Base-by-base conservation (phyloP, 2,329 filamentous ascomycete species). In the Arthrobotrys iridis region DNA sequence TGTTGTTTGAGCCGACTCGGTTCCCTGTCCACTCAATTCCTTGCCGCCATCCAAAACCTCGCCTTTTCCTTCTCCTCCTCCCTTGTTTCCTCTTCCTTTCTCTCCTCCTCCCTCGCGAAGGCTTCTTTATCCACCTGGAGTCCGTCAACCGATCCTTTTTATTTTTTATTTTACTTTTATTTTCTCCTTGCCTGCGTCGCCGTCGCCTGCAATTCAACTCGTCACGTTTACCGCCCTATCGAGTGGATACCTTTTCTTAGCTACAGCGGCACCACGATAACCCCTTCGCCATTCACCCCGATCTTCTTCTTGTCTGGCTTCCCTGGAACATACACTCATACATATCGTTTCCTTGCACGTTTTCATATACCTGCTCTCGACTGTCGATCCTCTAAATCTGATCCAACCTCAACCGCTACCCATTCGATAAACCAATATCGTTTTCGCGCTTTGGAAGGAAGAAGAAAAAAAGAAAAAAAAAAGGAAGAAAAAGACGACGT, bases 121-220 rank as follows among this genome's bases (percentile, higher is more conserved):
- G 45, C 55, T 63, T 58, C 10, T 57, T 57, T 77, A 78, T 78
- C 78, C n/a, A 77, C 43, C 77, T 76, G 77, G 68, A 77, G 72
- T 71, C 75, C 59, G 79, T 11, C 10, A 22, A 33, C 40, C 28
- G 45, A 35, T 20, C 48, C 20, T 15, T 45, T 79, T 79, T 79
- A 78, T 80, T 78, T 80, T 79, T 18, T 62, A n/a, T n/a, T n/a
- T n/a, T n/a, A n/a, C n/a, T n/a, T n/a, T n/a, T n/a, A n/a, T n/a
- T n/a, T n/a, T n/a, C n/a, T n/a, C n/a, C n/a, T n/a, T n/a, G n/a
- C 64, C 64, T 77, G 59, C 63, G 63, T 75, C 67, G 30, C 63
- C 67, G 73, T 62, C 65, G 33, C 58, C 46, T n/a, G 58, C 66
- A 71, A 71, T 71, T 52, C 66, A 40, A 40, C 66, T 71, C 66